Percentiles rank a stretch among this genome's conserved stretches.
Conservation (phyloP, 2,329 filamentous ascomycete genomes). For the Microsporum ferrugineum region DNA sequence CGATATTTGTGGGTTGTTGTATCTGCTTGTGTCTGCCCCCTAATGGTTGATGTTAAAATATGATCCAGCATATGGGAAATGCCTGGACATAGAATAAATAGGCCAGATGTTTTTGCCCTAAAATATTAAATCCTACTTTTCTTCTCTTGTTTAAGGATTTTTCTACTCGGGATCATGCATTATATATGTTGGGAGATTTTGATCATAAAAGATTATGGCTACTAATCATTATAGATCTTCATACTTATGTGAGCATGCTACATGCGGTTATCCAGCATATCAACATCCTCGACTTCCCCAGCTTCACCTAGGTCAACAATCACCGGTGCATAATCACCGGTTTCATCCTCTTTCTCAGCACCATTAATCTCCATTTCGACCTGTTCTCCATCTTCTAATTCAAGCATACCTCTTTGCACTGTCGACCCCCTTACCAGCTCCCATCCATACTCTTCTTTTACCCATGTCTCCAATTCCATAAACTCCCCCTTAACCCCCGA, state of each 20-base stretch:
- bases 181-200: background rate
- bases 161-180: background rate
- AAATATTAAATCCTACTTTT: conserved; percentile 5
- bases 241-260: background rate
- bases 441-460: conserved; percentile 48
- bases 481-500: conserved; percentile 41
- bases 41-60: conserved; percentile 5
- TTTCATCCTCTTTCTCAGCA: conserved; percentile 50
- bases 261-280: conserved; percentile 1
- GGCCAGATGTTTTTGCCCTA: conserved; percentile 3
- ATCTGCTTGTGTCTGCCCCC: conserved; percentile 4
- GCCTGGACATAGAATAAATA: conserved; percentile 5
- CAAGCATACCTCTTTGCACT: conserved; percentile 46
- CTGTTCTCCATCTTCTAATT: conserved; percentile 52
- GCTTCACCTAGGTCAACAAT: conserved; percentile 41
- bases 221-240: background rate
- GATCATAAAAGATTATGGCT: background rate
- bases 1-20: conserved; percentile 3
- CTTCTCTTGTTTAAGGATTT: conserved; percentile 1
- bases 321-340: conserved; percentile 52
- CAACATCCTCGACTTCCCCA: background rate
- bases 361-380: conserved; percentile 48
- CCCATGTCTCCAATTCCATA: conserved; percentile 43
- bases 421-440: conserved; percentile 42
- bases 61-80: conserved; percentile 4